phyloP scores from a whole-genome alignment of 2,329 filamentous ascomycete genomes.

The Chalaropsis ovoidea region DNA sequence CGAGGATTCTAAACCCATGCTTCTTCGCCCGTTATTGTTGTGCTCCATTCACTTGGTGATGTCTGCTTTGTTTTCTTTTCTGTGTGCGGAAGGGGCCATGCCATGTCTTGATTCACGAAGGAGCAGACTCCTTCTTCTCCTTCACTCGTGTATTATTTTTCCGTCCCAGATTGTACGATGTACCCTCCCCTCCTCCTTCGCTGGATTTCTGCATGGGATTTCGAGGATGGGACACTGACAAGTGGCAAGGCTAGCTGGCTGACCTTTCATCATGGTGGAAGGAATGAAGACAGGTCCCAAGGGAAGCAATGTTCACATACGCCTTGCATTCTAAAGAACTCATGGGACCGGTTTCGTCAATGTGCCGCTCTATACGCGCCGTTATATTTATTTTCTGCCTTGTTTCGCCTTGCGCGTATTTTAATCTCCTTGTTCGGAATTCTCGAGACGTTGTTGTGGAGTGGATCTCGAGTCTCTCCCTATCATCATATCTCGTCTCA shows the following conservation, averaged over 20 bases:
- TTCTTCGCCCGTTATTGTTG: not conserved
- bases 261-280: not conserved
- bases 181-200: not conserved
- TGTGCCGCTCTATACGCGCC: too few relatives aligned
- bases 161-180: not conserved
- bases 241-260: not conserved
- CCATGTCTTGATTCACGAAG: not conserved
- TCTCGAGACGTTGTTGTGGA: not conserved
- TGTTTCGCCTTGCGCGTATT: not conserved
- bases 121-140: not conserved
- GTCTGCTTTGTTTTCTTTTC: too few relatives aligned
- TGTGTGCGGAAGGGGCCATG: too few relatives aligned
- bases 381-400: not conserved
- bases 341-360: not conserved
- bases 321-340: slow-evolving; percentile 4
- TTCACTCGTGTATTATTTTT: not conserved
- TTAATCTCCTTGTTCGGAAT: too few relatives aligned
- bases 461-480: not conserved
- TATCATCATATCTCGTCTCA: not conserved
- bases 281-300: slow-evolving; percentile 1
- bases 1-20: not conserved
- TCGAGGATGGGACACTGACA: slow-evolving; percentile 7
- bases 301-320: slow-evolving; percentile 2
- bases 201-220: slow-evolving; percentile 13
- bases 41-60: not conserved